phyloP scores from a whole-genome alignment of 2,329 filamentous ascomycete genomes.

The Fusarium nelsonii region DNA sequence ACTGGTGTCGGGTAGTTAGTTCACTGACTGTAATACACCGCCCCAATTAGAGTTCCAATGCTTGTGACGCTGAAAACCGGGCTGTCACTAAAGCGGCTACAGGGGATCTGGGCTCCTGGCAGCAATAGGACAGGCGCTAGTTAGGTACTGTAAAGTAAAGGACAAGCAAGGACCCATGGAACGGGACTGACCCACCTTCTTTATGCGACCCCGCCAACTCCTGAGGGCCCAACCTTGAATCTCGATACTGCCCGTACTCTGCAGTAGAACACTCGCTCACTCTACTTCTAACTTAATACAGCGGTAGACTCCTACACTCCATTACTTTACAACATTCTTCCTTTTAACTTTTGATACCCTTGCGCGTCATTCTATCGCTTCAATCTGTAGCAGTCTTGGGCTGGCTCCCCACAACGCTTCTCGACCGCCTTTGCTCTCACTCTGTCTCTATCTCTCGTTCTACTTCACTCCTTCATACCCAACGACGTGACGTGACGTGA shows the following conservation, averaged over 20 bases:
- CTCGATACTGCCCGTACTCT: background rate
- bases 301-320: slow-evolving; percentile 10
- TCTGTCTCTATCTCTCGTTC: slow-evolving; percentile 2
- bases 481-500: slow-evolving; percentile 41
- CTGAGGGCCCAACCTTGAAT: slow-evolving; percentile 7
- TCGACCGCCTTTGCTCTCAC: slow-evolving; percentile 13
- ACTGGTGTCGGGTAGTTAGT: background rate
- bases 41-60: slow-evolving; percentile 6
- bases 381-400: background rate
- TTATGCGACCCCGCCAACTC: slow-evolving; percentile 15
- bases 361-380: slow-evolving; percentile 17
- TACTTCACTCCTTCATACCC: slow-evolving; percentile 22
- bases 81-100: background rate
- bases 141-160: background rate
- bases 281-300: slow-evolving; percentile 2
- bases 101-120: slow-evolving; percentile 1
- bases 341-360: slow-evolving; percentile 31
- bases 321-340: slow-evolving; percentile 23
- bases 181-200: background rate
- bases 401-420: slow-evolving; percentile 4
- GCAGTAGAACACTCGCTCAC: background rate
- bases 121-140: background rate
- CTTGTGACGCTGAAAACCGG: background rate
- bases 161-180: too few species aligned
- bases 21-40: slow-evolving; percentile 18